phyloP scores from a whole-genome alignment of 225 moss, liverwort and hornwort genomes.

The Rhytidiadelphus loreus region DNA sequence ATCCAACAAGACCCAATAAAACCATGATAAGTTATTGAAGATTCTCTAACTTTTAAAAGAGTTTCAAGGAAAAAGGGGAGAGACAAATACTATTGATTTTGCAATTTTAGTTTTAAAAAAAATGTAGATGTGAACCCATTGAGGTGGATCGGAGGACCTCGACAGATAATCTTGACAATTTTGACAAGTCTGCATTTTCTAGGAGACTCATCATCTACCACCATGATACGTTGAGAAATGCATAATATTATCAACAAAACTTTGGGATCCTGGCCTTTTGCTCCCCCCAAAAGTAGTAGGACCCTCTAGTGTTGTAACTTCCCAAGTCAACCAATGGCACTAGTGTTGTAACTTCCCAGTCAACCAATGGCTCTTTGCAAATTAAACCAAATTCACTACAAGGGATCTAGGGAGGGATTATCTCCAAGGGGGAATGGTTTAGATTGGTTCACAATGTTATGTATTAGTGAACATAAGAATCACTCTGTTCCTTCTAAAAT shows the following conservation, averaged over 20 bases:
- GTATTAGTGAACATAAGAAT: not conserved
- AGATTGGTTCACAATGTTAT: not conserved
- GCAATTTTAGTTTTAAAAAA: not conserved
- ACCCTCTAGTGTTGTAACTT: accelerated
- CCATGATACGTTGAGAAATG: too few relatives aligned
- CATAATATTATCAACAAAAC: accelerated
- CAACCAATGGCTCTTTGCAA: not conserved
- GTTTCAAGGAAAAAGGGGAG: not conserved
- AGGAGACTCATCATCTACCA: too few relatives aligned
- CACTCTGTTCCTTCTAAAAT: not conserved
- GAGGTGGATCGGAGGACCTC: not conserved
- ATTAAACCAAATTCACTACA: not conserved
- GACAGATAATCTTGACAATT: not conserved
- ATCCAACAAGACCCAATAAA: not conserved
- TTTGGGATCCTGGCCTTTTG: not conserved
- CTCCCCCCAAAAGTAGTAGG: accelerated
- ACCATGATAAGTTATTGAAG: accelerated
- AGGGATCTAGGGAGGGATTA: not conserved
- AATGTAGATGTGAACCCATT: accelerated
- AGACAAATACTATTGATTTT: not conserved
- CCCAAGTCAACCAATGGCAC: not conserved
- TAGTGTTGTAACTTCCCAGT: not conserved
- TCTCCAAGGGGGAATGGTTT: not conserved
- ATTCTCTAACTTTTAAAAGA: not conserved
- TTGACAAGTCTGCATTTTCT: not conserved